Percentiles rank a stretch among this genome's conserved stretches.
phyloP scores from a whole-genome alignment of 2,329 filamentous ascomycete species.

The Aspergillus uvarum region DNA sequence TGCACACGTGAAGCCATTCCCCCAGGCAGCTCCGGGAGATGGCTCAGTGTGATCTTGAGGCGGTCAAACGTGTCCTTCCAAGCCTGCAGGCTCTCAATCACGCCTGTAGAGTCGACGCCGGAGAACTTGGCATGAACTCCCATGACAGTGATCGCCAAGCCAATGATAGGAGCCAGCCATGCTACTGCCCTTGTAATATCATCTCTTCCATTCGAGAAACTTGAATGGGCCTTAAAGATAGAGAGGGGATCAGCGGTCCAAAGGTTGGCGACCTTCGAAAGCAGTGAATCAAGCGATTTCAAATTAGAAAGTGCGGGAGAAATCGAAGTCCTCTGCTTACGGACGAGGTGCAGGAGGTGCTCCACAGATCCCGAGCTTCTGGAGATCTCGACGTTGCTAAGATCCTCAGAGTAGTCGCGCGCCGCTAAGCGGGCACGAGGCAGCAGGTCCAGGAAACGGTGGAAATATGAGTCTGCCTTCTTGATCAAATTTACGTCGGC shows the following conservation, averaged over 20 bases:
- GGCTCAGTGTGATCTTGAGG: constrained; percentile 45
- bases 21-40: constrained; percentile 52
- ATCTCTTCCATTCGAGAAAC: constrained; percentile 19
- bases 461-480: constrained; percentile 69
- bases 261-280: constrained; percentile 35
- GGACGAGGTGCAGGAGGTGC: constrained; percentile 64
- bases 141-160: constrained; percentile 61
- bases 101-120: constrained; percentile 47
- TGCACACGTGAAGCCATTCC: constrained; percentile 45
- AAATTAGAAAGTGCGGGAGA: constrained; percentile 34
- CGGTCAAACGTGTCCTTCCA: constrained; percentile 53
- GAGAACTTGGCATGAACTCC: constrained; percentile 67
- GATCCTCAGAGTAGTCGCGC: constrained; percentile 76
- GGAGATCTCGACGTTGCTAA: constrained; percentile 75
- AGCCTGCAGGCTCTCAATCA: constrained; percentile 49
- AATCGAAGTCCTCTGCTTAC: constrained; percentile 41
- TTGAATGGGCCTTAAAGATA: constrained; percentile 23
- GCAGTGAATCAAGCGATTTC: constrained; percentile 28
- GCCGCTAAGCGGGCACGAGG: constrained; percentile 65
- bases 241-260: constrained; percentile 30
- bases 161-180: constrained; percentile 72
- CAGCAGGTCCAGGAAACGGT: constrained; percentile 74
- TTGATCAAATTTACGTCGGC: constrained; percentile 26
- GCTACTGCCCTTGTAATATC: constrained; percentile 32
- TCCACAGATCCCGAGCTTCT: constrained; percentile 85